Conservation (phyloP, 129 eudicot genomes). For the Pittosporum tobira region DNA sequence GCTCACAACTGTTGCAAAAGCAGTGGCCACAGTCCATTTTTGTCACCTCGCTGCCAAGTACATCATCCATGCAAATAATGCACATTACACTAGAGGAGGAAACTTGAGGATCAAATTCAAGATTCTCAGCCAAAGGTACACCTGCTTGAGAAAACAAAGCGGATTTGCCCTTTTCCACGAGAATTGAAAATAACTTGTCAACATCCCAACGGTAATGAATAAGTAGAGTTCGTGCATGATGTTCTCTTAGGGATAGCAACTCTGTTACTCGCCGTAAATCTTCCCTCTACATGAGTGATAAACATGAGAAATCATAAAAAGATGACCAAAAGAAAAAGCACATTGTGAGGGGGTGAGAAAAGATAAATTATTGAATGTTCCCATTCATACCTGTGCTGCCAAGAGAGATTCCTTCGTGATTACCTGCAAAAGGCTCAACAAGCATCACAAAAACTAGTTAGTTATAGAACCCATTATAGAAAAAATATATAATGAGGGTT, state of each 20-base stretch:
- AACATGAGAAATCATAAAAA: background rate
- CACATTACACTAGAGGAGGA: slow-evolving; percentile 54
- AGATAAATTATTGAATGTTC: background rate
- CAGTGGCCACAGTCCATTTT: slow-evolving; percentile 91
- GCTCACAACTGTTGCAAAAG: slow-evolving; percentile 90
- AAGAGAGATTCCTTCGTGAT: slow-evolving; percentile 51
- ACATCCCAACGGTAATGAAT: slow-evolving; percentile 91
- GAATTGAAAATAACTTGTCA: slow-evolving; percentile 59
- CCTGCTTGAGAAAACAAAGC: slow-evolving; percentile 78
- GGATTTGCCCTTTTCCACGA: slow-evolving; percentile 76
- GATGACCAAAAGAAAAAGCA: background rate
- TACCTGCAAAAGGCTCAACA: slow-evolving; percentile 25
- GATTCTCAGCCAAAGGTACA: slow-evolving; percentile 32
- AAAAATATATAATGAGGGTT: background rate
- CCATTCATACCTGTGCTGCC: slow-evolving; percentile 44
- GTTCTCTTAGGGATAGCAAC: slow-evolving; percentile 71
- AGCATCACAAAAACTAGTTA: background rate
- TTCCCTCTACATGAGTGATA: slow-evolving; percentile 51
- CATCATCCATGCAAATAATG: slow-evolving; percentile 80
- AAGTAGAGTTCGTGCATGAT: slow-evolving; percentile 83
- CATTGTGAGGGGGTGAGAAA: background rate
- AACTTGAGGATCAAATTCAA: slow-evolving; percentile 27
- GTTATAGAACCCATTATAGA: background rate
- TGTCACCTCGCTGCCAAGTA: slow-evolving; percentile 50
- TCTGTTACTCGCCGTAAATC: slow-evolving; percentile 81